phyloP scores from a whole-genome alignment of 108 stramenopile genomes.

The Cyclotella kingstonii region DNA sequence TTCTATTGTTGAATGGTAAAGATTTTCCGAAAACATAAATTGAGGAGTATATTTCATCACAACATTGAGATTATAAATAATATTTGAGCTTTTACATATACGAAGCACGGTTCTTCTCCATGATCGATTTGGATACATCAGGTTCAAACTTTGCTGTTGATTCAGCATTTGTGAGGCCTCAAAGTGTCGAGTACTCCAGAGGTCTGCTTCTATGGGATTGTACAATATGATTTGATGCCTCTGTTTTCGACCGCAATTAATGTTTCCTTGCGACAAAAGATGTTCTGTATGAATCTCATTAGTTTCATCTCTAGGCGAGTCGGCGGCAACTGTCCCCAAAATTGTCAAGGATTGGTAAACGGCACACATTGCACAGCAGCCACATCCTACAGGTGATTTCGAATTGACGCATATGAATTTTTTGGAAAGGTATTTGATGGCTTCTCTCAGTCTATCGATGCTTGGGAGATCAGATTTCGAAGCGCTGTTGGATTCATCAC shows the following conservation, averaged over 20 bases:
- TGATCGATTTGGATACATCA: conserved; percentile 1
- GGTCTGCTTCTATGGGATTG: conserved; percentile 18
- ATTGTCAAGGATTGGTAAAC: not conserved
- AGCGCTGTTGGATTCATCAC: not conserved
- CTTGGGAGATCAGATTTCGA: not conserved
- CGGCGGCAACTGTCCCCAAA: not conserved
- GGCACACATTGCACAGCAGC: not conserved
- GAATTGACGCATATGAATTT: not conserved
- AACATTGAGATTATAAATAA: not conserved
- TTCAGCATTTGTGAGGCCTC: not conserved
- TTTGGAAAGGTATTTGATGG: not conserved
- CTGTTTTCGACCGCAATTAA: not conserved
- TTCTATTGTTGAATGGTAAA: too few relatives aligned
- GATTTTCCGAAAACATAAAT: not conserved
- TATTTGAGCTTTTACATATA: not conserved
- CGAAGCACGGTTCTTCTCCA: not conserved
- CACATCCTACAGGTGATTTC: not conserved
- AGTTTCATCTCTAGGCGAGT: not conserved
- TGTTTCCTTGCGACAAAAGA: not conserved
- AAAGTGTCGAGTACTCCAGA: conserved; percentile 3
- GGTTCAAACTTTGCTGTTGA: not conserved
- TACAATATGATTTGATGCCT: conserved; percentile 22
- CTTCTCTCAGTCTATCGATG: not conserved
- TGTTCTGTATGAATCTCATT: not conserved
- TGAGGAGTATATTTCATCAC: too few relatives aligned